Conservation (phyloP, 1,284 basidiomycete species). For the Moniliophthora roreri region DNA sequence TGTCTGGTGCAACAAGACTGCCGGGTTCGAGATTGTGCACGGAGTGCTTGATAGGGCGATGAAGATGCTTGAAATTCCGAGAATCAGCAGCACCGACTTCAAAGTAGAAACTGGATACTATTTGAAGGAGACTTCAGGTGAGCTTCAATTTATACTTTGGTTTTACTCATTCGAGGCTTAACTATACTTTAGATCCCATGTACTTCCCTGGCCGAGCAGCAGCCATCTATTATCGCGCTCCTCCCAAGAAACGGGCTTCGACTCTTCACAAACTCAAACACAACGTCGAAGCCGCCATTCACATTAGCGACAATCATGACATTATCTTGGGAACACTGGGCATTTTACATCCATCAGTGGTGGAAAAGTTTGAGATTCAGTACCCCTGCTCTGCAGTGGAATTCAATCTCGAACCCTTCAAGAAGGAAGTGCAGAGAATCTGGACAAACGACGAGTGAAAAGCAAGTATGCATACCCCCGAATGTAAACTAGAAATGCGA, state of each 20-base stretch:
- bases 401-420: conserved; percentile 91
- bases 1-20: conserved; percentile 94
- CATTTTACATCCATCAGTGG: conserved; percentile 88
- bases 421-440: conserved; percentile 62
- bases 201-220: conserved; percentile 97
- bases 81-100: conserved; percentile 60
- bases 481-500: neutral
- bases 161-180: neutral
- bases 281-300: conserved; percentile 35
- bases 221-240: conserved; percentile 81
- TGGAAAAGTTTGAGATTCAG: conserved; percentile 89
- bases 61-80: conserved; percentile 90
- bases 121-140: conserved; percentile 83
- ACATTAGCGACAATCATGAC: conserved; percentile 43
- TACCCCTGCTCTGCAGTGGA: conserved; percentile 97
- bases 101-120: conserved; percentile 83
- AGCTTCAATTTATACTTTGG: conserved; percentile 23
- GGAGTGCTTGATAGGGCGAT: conserved; percentile 93
- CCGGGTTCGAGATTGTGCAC: conserved; percentile 96
- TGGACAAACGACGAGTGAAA: conserved; percentile 49
- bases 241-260: conserved; percentile 35
- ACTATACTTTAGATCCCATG: conserved; percentile 63
- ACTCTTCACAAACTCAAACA: conserved; percentile 28
- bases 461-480: neutral
- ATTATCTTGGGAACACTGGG: conserved; percentile 82